These are phyloP conservation scores for Athelia sp. DNA, from an alignment of 1,284 basidiomycete genomes.

Conservation along the genomic window DNA sequence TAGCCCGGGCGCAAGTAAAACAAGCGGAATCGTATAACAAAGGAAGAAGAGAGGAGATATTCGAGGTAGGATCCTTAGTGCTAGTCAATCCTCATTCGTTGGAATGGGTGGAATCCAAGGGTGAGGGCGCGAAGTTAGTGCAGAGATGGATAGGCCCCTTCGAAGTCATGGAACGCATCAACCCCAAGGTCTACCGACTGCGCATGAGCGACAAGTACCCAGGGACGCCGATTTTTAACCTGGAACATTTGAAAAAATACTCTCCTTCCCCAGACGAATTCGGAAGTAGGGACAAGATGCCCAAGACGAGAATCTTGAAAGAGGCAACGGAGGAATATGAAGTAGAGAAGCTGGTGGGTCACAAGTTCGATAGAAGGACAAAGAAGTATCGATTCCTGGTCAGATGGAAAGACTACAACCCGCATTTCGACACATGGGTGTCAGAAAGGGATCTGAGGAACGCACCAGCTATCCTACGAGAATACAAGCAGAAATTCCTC, in stretches of 20 bases:
- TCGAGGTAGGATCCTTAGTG: slow-evolving; percentile 15
- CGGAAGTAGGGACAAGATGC: slow-evolving; percentile 6
- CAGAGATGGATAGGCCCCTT: slow-evolving; percentile 20
- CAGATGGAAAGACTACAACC: slow-evolving; percentile 5
- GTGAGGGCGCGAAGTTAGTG: slow-evolving; percentile 19
- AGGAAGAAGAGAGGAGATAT: slow-evolving; percentile 3
- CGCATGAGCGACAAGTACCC: slow-evolving; percentile 20
- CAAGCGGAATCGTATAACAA: slow-evolving; percentile 10
- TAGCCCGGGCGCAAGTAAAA: slow-evolving; percentile 9
- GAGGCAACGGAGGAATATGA: slow-evolving; percentile 12
- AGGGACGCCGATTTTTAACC: slow-evolving; percentile 22
- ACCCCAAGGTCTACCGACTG: slow-evolving; percentile 18
- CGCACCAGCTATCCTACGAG: neutral
- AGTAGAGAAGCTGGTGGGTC: slow-evolving; percentile 14
- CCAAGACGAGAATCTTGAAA: slow-evolving; percentile 1
- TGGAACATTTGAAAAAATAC: slow-evolving; percentile 22
- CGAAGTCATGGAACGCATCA: slow-evolving; percentile 13
- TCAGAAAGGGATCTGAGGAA: neutral
- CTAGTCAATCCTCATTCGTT: slow-evolving; percentile 17
- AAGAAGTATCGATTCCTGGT: neutral
- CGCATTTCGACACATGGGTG: neutral
- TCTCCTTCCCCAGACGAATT: slow-evolving; percentile 10
- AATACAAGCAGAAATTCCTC: neutral
- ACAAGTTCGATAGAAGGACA: slow-evolving; percentile 1
- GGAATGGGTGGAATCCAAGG: slow-evolving; percentile 14